Percentiles rank a stretch among this genome's conserved stretches.
phyloP scores from a whole-genome alignment of 108 stramenopile species.

The Pseudonitzschia delicatissima region DNA sequence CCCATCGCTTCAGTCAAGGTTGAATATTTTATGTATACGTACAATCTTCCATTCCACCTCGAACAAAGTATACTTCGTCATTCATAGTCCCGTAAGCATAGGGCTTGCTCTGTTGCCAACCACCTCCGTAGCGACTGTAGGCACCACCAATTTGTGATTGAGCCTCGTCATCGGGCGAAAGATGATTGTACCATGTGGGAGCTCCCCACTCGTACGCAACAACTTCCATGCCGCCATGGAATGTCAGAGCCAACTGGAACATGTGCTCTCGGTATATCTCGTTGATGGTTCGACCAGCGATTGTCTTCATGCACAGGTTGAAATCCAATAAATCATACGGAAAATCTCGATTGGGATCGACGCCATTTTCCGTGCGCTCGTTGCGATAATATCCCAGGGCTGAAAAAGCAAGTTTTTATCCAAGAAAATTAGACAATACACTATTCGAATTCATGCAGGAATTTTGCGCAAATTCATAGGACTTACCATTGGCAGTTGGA shows the following conservation, averaged over 20 bases:
- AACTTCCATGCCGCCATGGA: conserved; percentile 94
- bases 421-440: too few relatives aligned
- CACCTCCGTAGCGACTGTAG: conserved; percentile 49
- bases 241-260: conserved; percentile 93
- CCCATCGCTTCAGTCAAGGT: not conserved
- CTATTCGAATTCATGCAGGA: too few relatives aligned
- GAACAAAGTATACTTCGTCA: conserved; percentile 90
- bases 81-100: conserved; percentile 76
- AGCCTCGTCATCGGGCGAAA: conserved; percentile 56
- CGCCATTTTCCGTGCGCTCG: conserved; percentile 29
- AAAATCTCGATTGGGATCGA: conserved; percentile 61
- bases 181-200: conserved; percentile 35
- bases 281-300: conserved; percentile 87
- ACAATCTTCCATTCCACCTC: conserved; percentile 96
- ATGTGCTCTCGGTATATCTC: conserved; percentile 89
- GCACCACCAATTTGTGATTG: conserved; percentile 42
- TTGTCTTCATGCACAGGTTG: conserved; percentile 83
- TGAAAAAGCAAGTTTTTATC: not conserved
- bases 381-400: conserved; percentile 67
- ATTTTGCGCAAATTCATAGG: too few relatives aligned
- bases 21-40: not conserved
- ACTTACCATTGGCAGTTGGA: conserved; percentile 70
- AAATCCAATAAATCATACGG: conserved; percentile 51
- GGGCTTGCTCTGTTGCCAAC: conserved; percentile 31
- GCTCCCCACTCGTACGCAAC: conserved; percentile 95